Conservation (phyloP, 805 yeast genomes). For the Candida wancherniae region DNA sequence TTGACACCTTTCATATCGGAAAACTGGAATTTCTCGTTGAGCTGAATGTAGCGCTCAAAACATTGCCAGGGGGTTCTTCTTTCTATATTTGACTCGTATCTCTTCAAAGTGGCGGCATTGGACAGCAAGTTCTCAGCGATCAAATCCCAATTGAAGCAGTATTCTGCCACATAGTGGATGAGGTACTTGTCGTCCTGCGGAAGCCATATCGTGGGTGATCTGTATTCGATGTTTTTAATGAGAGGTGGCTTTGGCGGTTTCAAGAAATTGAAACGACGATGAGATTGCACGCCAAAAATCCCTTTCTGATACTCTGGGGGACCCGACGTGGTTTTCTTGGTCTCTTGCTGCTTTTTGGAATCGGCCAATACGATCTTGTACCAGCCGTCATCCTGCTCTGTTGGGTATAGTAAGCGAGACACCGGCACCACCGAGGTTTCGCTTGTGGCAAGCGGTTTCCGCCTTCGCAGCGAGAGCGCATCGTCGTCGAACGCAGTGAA, state of each 20-base stretch:
- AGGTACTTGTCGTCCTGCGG: slow-evolving; percentile 87
- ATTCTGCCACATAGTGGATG: slow-evolving; percentile 77
- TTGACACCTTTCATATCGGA: slow-evolving; percentile 83
- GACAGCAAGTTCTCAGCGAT: slow-evolving; percentile 77
- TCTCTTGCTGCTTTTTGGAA: slow-evolving; percentile 1
- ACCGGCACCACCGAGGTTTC: slow-evolving; percentile 46
- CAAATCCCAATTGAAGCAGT: slow-evolving; percentile 88
- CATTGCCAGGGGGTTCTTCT: slow-evolving; percentile 99
- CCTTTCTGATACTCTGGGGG: slow-evolving; percentile 51
- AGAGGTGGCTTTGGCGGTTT: slow-evolving; percentile 93
- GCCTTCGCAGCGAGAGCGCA: slow-evolving; percentile 7
- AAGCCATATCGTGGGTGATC: slow-evolving; percentile 94
- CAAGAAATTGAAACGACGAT: slow-evolving; percentile 55
- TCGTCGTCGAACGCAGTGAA: slow-evolving; percentile 45
- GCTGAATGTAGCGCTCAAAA: slow-evolving; percentile 90
- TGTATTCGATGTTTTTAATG: slow-evolving; percentile 66
- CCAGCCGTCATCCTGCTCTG: slow-evolving; percentile 62
- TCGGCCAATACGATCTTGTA: slow-evolving; percentile 51
- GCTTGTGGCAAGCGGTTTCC: slow-evolving; percentile 15
- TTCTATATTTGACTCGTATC: slow-evolving; percentile 83
- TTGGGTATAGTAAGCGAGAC: slow-evolving; percentile 60
- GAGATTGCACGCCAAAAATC: slow-evolving; percentile 47
- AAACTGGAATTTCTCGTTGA: slow-evolving; percentile 82
- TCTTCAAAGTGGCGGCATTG: slow-evolving; percentile 50
- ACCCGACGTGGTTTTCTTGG: slow-evolving; percentile 8